Base-by-base conservation (phyloP, 768 basidiomycete species). In the Termitomyces bulborhizus region DNA sequence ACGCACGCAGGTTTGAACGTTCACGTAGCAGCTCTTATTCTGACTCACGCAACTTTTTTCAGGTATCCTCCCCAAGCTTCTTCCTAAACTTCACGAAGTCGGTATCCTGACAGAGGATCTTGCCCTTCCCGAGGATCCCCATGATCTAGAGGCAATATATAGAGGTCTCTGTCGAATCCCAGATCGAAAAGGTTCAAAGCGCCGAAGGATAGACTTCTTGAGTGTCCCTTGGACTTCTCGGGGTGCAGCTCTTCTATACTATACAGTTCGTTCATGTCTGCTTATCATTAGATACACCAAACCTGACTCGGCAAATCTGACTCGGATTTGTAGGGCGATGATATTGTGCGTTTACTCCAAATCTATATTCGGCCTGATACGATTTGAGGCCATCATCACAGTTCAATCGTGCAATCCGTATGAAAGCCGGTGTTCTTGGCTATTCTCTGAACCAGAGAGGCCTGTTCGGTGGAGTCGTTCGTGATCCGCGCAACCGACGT, bases 171-270 rank as follows among this genome's bases (percentile, higher is more conserved):
- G 93, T 60, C 75, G 72, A 37, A 62, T 85, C 3, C 82, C 83
- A 15, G 59, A 69, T 27, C 67, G 61, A 37, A 66, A 70, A 41
- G 68, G 72, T 7, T 69, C 73, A 4, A 74, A 73, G 32, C 79
- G 78, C n/a, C 76, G 94, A 29, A 73, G 94, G 42, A 92, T 98
- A 40, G 93, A 96, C 64, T 86, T 95, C 57, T 72, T 97, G 31
- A 84, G 84, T 16, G 82, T 95, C 1, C 92, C 94, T 1, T 94
- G 86, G 80, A 69, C 72, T 50, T 81, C 77, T 27, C 80, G 86
- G 63, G 95, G 94, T 0, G 93, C 88, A 1, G 93, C 93, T 0
- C 69, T 94, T 50, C 70, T 97, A n/a, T 97, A 97, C 68, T 97
- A 93, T 66, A 96, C 94, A 1, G 91, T 87, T 58, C 63, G 79